Conservation (phyloP, 169 alveolate genomes). For the Cryptosporidium sp. region DNA sequence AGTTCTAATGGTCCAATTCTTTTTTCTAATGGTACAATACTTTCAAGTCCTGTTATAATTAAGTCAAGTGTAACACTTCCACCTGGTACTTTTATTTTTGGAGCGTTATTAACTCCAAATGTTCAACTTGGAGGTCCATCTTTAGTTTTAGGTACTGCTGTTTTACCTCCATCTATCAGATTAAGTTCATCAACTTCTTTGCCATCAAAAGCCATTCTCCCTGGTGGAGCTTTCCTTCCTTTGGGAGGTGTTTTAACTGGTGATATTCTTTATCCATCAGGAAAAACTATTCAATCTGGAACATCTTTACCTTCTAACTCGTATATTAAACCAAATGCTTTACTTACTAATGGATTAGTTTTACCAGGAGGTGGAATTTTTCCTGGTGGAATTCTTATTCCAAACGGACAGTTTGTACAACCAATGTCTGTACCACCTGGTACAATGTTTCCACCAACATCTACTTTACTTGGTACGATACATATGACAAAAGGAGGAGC, state of each 20-base stretch:
- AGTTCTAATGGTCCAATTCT: constrained; percentile 69
- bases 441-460: constrained; percentile 62
- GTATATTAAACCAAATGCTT: constrained; percentile 56
- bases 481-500: constrained; percentile 67
- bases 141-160: constrained; percentile 45
- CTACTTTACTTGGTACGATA: constrained; percentile 53
- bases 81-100: constrained; percentile 69
- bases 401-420: constrained; percentile 68
- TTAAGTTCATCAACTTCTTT: constrained; percentile 72
- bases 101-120: constrained; percentile 41
- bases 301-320: constrained; percentile 51
- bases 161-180: constrained; percentile 59
- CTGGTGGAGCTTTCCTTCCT: constrained; percentile 75
- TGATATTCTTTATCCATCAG: constrained; percentile 61
- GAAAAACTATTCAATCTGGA: constrained; percentile 62
- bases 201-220: constrained; percentile 48
- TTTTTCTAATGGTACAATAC: constrained; percentile 66
- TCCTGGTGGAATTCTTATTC: constrained; percentile 72
- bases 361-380: constrained; percentile 75
- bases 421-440: constrained; percentile 74
- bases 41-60: constrained; percentile 43
- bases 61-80: constrained; percentile 39
- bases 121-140: constrained; percentile 37
- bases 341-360: constrained; percentile 52
- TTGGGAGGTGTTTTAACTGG: constrained; percentile 66